Conservation (phyloP, 768 basidiomycete species). For the Paxillus ammoniavirescens region DNA sequence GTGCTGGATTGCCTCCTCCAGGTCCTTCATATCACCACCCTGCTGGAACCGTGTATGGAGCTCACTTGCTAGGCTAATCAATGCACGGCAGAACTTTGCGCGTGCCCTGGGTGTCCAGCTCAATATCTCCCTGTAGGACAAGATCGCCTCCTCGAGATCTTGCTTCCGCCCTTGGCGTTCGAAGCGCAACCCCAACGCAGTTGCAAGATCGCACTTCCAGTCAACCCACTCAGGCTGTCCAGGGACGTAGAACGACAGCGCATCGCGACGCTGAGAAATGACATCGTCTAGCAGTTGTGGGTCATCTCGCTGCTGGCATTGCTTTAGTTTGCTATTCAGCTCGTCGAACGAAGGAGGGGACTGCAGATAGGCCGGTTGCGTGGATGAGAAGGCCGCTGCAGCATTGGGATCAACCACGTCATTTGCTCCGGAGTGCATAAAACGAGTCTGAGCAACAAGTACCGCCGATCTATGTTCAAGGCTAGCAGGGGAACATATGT, state of each 20-base stretch:
- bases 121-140: background rate
- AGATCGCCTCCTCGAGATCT: background rate
- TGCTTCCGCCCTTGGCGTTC: background rate
- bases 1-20: too few relatives aligned
- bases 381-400: background rate
- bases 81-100: too few relatives aligned
- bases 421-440: background rate
- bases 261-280: too few relatives aligned
- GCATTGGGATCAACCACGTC: background rate
- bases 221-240: background rate
- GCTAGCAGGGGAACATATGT: background rate
- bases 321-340: too few relatives aligned
- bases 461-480: background rate
- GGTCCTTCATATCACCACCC: too few relatives aligned
- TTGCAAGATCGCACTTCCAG: background rate
- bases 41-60: too few relatives aligned
- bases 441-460: background rate
- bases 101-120: too few relatives aligned
- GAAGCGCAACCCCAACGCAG: background rate
- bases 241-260: background rate
- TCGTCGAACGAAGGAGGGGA: background rate
- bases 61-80: too few relatives aligned
- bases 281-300: too few relatives aligned
- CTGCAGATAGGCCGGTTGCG: too few relatives aligned
- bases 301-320: too few relatives aligned